These are phyloP conservation scores for Pycnococcus provasolii DNA, from an alignment of 139 green algal species.

Conservation along the genomic window DNA sequence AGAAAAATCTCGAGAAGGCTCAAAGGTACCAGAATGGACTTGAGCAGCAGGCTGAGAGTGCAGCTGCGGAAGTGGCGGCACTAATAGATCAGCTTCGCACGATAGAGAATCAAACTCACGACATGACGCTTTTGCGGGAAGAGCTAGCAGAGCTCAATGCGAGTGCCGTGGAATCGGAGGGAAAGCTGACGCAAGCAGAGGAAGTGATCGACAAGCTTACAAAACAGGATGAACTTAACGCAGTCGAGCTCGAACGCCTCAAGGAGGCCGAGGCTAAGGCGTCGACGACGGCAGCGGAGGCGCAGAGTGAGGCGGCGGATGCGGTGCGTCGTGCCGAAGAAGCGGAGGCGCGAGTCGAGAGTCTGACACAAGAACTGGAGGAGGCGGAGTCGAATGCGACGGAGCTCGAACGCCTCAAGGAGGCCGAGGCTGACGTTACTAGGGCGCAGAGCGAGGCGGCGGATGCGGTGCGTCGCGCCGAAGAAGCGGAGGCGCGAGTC, in stretches of 20 bases:
- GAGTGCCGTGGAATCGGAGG: background rate
- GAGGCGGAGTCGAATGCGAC: background rate
- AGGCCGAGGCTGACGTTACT: background rate
- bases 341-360: slow-evolving; percentile 3
- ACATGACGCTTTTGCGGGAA: no score
- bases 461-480: no score
- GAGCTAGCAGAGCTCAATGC: background rate
- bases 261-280: background rate
- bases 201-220: background rate
- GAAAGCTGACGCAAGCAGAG: background rate
- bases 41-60: background rate
- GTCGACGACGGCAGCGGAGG: background rate
- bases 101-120: background rate
- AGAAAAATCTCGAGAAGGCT: background rate
- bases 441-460: no score
- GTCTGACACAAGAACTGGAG: background rate
- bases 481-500: no score
- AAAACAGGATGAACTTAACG: background rate
- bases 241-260: background rate
- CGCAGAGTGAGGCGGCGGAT: background rate
- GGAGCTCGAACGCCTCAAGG: background rate
- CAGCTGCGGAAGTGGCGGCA: background rate
- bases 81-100: background rate
- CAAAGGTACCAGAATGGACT: background rate
- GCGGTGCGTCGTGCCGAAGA: background rate